Base-by-base conservation (phyloP, 2,329 filamentous ascomycete species). In the Colletotrichum sp. region DNA sequence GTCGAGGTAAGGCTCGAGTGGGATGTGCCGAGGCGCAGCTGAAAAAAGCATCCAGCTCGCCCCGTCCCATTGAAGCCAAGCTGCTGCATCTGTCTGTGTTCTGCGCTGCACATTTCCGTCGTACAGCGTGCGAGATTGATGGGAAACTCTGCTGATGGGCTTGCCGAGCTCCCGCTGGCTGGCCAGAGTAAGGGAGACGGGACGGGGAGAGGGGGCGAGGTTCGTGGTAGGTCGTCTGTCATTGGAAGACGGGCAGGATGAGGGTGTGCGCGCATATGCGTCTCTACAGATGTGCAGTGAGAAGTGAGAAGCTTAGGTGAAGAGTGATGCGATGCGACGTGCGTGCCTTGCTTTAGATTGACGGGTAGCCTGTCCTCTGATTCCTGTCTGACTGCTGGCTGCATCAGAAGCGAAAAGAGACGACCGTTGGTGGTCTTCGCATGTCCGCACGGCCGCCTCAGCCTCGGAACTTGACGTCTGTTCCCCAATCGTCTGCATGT, bases 81-180 rank as follows among this genome's bases (percentile, higher is more conserved):
- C 44, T 21, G 44, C 44, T 52, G n/a, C 44, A 52, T 21, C 44
- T 52, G 44, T 52, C 44, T 49, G 44, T 49, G 18, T 39, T 13
- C 39, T 24, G 9, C 52, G 49, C 39, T 30, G 66, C 57, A 15
- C 66, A 26, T 64, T 36, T 52, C 34, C 55, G 12, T 39, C 36
- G 39, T 15, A 63, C 57, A 39, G 57, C 52, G 49, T 30, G 32
- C 24, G 26, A 26, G 36, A 15, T 21, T 30, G 69, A 72, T 32
- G 18, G 28, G 18, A 72, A 75, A 68, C 34, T 63, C 52, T 72
- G 73, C 73, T 44, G 57, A 68, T 55, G 72, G 69, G 30, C 52
- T 34, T 32, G 57, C 18, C 24, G 62, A 57, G n/a, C 21, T 66
- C 28, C 52, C 44, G 59, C 66, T 39, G 10, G 44, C 57, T 59